phyloP scores from a whole-genome alignment of 768 basidiomycete genomes.

The Rhizopogon vesiculosus region DNA sequence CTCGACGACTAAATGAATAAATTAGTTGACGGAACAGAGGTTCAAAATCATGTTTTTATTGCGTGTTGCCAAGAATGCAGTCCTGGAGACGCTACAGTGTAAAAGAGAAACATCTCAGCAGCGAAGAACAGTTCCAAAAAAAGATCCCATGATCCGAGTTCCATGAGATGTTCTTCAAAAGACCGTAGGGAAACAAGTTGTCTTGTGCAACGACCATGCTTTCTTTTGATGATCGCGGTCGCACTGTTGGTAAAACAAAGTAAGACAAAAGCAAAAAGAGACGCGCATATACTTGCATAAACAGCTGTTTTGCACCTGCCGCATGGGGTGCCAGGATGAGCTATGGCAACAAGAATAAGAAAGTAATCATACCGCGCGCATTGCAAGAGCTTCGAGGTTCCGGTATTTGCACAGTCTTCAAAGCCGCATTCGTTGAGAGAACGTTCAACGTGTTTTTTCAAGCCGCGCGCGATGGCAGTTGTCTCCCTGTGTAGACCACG shows the following conservation, averaged over 20 bases:
- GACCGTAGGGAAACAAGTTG: constrained; percentile 25
- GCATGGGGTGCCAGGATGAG: not conserved
- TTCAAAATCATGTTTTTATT: not conserved
- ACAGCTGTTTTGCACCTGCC: constrained; percentile 37
- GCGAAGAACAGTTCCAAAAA: not conserved
- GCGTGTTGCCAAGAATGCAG: not conserved
- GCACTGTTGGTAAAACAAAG: constrained; percentile 22
- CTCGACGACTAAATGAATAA: too few species aligned
- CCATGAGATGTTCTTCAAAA: constrained; percentile 18
- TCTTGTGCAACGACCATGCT: constrained; percentile 33
- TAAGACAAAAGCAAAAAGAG: not conserved
- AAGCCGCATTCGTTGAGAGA: constrained; percentile 29
- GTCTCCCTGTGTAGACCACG: constrained; percentile 23
- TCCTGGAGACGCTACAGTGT: not conserved
- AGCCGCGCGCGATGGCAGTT: constrained; percentile 19
- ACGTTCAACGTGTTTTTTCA: constrained; percentile 26
- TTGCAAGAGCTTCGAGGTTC: constrained; percentile 28
- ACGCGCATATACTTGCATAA: constrained; percentile 29
- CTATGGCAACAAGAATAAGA: not conserved
- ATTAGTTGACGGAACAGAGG: not conserved
- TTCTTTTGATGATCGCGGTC: constrained; percentile 31
- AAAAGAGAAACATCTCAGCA: not conserved
- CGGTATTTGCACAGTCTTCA: constrained; percentile 18
- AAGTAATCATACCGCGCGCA: constrained; percentile 19
- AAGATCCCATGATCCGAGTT: not conserved